These are phyloP conservation scores for Clavariopsis aquatica DNA, from an alignment of 495 filamentous ascomycete genomes.

Conservation along the genomic window DNA sequence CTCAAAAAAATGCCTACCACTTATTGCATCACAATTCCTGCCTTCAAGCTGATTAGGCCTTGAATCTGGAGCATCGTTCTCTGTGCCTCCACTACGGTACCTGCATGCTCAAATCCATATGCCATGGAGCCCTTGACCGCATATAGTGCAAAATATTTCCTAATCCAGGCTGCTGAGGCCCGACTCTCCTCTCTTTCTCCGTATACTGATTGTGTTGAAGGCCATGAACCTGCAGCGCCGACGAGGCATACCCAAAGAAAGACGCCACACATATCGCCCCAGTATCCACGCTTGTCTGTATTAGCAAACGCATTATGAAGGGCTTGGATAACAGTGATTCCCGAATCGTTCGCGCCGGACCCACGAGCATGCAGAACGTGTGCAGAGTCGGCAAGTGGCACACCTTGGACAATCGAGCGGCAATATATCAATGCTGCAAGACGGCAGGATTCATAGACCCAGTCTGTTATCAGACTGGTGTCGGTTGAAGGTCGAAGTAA, in stretches of 20 bases:
- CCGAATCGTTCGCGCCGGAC: conserved; percentile 6
- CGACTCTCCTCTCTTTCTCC: conserved; percentile 12
- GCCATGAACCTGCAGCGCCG: conserved; percentile 23
- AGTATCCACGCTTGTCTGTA: conserved; percentile 23
- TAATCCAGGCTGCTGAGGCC: conserved; percentile 14
- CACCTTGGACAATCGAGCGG: conserved; percentile 31
- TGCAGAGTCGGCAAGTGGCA: conserved; percentile 30
- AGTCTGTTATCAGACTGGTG: conserved; percentile 18
- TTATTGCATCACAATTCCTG: conserved; percentile 17
- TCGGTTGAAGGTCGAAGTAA: conserved; percentile 13
- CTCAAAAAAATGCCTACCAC: not conserved
- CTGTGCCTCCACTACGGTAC: conserved; percentile 23
- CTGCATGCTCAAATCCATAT: conserved; percentile 23
- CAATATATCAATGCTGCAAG: conserved; percentile 35
- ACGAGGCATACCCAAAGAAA: conserved; percentile 32
- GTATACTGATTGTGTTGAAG: conserved; percentile 3
- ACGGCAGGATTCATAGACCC: conserved; percentile 34
- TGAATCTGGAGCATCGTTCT: conserved; percentile 37
- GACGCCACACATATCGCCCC: conserved; percentile 31
- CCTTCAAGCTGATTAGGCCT: conserved; percentile 28
- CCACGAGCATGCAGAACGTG: conserved; percentile 22
- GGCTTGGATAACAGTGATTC: conserved; percentile 18
- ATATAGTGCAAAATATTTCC: conserved; percentile 32
- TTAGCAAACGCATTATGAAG: conserved; percentile 27
- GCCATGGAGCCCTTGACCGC: conserved; percentile 17